Conservation (phyloP, 768 basidiomycete species). For the Trametes maxima region DNA sequence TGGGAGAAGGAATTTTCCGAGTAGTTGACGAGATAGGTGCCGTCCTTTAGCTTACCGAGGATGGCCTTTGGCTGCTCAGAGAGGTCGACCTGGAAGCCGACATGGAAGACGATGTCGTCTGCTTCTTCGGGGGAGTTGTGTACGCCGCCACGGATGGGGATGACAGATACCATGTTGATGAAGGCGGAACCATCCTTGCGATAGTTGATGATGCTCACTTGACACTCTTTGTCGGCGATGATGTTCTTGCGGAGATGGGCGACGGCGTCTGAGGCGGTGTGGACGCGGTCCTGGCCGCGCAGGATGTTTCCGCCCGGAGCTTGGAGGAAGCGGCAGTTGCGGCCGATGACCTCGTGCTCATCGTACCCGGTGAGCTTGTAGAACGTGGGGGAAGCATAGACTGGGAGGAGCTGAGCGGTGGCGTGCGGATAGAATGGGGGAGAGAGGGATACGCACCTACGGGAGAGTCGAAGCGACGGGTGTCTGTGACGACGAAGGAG, state of each 20-base stretch:
- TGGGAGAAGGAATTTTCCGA: slow-evolving; percentile 25
- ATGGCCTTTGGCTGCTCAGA: slow-evolving; percentile 85
- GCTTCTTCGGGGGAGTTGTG: slow-evolving; percentile 50
- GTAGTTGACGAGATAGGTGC: slow-evolving; percentile 75
- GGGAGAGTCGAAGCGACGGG: slow-evolving; percentile 76
- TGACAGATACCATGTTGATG: slow-evolving; percentile 89
- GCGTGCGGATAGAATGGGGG: background rate
- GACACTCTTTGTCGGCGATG: slow-evolving; percentile 81
- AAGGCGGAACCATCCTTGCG: slow-evolving; percentile 83
- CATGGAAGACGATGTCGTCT: slow-evolving; percentile 79
- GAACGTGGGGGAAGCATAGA: slow-evolving; percentile 90
- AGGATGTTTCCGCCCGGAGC: slow-evolving; percentile 63
- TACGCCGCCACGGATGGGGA: slow-evolving; percentile 73
- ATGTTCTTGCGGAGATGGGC: slow-evolving; percentile 69
- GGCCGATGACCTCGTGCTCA: slow-evolving; percentile 77
- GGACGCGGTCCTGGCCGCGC: slow-evolving; percentile 56
- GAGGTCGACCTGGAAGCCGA: slow-evolving; percentile 96
- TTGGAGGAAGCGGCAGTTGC: slow-evolving; percentile 92
- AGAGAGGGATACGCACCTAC: slow-evolving; percentile 41
- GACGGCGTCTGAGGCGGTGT: slow-evolving; percentile 66
- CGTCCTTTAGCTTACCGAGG: slow-evolving; percentile 75
- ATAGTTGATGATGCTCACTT: slow-evolving; percentile 87
- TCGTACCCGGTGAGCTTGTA: slow-evolving; percentile 73
- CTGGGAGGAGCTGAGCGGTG: slow-evolving; percentile 27
- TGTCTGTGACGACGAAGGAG: slow-evolving; percentile 90